phyloP scores from a whole-genome alignment of 1,284 basidiomycete genomes.

The Microbotryum intermedium region DNA sequence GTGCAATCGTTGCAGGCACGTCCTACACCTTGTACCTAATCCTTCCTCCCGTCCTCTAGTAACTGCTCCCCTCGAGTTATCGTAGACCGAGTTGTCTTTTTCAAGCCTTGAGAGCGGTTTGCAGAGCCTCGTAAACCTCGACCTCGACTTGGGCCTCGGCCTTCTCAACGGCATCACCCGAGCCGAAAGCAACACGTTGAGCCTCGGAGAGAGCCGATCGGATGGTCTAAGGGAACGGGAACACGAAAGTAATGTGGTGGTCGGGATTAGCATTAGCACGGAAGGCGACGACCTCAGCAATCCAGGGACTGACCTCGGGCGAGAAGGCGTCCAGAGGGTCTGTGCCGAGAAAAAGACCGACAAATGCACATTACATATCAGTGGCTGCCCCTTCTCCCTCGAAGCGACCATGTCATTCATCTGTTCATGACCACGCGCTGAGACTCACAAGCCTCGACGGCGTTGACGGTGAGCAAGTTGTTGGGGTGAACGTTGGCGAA shows the following conservation, averaged over 20 bases:
- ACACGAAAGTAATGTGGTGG: too few relatives aligned
- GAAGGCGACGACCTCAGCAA: conserved; percentile 9
- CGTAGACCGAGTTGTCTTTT: not conserved
- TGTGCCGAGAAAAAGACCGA: not conserved
- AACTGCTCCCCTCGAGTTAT: too few relatives aligned
- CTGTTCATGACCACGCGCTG: too few relatives aligned
- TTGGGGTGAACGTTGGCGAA: conserved; percentile 97
- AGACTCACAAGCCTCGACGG: conserved; percentile 68
- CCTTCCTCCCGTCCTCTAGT: too few relatives aligned
- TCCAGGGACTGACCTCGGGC: conserved; percentile 53
- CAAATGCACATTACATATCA: too few relatives aligned
- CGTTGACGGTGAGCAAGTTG: conserved; percentile 94
- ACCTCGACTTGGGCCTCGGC: conserved; percentile 84
- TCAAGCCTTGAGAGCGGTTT: conserved; percentile 59
- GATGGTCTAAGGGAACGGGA: conserved; percentile 56
- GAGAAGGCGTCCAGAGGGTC: conserved; percentile 84
- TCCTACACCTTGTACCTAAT: too few relatives aligned
- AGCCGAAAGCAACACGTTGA: conserved; percentile 67
- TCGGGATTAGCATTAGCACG: not conserved
- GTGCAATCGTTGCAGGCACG: too few relatives aligned
- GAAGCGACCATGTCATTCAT: not conserved
- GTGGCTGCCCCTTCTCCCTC: not conserved
- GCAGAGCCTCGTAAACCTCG: conserved; percentile 90
- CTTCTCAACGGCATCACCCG: conserved; percentile 86
- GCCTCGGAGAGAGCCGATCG: conserved; percentile 85